A percentile compares a stretch with the other conserved stretches of the same genome.
Evolutionary conservation across 768 basidiomycete genomes (phyloP).

Genomic region (Rhodotorula toruloides): DNA sequence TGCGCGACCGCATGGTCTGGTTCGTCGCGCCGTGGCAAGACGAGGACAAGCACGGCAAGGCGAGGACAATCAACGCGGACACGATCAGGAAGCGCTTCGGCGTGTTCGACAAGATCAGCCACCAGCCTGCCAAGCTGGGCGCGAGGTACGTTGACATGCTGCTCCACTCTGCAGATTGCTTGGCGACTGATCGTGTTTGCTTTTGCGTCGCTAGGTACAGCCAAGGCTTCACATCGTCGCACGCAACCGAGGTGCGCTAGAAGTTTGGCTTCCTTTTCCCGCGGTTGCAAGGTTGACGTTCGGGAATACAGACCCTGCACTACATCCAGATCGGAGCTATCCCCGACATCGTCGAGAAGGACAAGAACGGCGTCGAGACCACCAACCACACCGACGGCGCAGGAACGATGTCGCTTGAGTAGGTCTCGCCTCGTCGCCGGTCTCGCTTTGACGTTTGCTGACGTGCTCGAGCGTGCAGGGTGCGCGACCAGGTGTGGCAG

Average conservation of each 20-base stretch:
- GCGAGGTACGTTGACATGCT: slow-evolving; percentile 4
- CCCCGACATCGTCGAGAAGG: neutral
- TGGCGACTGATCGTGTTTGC: neutral
- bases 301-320: neutral
- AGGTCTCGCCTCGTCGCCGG: neutral
- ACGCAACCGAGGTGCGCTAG: neutral
- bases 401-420: slow-evolving; percentile 8
- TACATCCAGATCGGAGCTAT: slow-evolving; percentile 1
- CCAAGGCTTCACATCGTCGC: slow-evolving; percentile 13
- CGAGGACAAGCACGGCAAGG: neutral
- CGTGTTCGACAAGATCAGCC: slow-evolving; percentile 8
- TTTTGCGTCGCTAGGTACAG: slow-evolving; percentile 6
- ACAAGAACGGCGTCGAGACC: neutral
- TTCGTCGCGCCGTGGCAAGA: slow-evolving; percentile 14
- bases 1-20: slow-evolving; percentile 4
- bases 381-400: slow-evolving; percentile 21
- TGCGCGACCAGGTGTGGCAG: slow-evolving; percentile 19
- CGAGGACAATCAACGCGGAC: neutral
- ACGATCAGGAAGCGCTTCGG: slow-evolving; percentile 8
- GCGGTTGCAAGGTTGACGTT: too few relatives aligned
- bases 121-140: slow-evolving; percentile 21
- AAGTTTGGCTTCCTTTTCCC: neutral
- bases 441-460: neutral
- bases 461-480: neutral
- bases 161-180: too few relatives aligned